phyloP scores from a whole-genome alignment of 768 basidiomycete genomes.

The Boletus patriciae region DNA sequence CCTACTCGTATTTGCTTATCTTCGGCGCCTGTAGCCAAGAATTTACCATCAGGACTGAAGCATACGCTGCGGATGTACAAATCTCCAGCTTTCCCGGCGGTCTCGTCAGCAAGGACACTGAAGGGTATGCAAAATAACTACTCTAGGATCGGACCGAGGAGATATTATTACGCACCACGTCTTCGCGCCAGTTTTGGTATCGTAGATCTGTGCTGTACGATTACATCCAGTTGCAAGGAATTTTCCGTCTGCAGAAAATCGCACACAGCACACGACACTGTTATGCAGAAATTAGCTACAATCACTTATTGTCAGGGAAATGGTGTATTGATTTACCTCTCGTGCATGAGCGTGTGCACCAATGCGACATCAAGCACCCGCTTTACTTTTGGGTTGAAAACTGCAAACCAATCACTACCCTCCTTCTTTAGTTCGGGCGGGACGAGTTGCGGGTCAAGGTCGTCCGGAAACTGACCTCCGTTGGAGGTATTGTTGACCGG shows the following conservation, averaged over 20 bases:
- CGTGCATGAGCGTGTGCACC: conserved; percentile 87
- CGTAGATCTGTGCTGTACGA: conserved; percentile 92
- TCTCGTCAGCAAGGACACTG: conserved; percentile 78
- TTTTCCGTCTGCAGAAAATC: conserved; percentile 93
- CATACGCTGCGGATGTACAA: conserved; percentile 88
- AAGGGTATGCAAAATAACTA: conserved; percentile 10
- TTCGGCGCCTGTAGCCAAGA: conserved; percentile 80
- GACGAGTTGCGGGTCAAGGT: conserved; percentile 36
- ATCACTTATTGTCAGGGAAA: neutral
- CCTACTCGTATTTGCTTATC: conserved; percentile 88
- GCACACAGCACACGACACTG: conserved; percentile 86
- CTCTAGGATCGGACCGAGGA: neutral
- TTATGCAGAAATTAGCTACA: conserved; percentile 10
- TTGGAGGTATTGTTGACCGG: conserved; percentile 30
- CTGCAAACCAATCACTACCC: conserved; percentile 85
- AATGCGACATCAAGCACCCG: conserved; percentile 74
- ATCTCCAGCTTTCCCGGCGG: conserved; percentile 71
- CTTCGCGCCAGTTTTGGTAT: conserved; percentile 82
- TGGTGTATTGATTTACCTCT: conserved; percentile 55
- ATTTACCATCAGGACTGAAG: conserved; percentile 72
- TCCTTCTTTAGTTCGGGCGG: conserved; percentile 49
- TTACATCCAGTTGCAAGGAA: conserved; percentile 95
- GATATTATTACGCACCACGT: conserved; percentile 60
- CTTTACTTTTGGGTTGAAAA: conserved; percentile 83
- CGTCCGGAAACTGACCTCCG: conserved; percentile 35